Evolutionary conservation across 2,329 filamentous ascomycete species (phyloP), one percentile per base, ranked within the genome.

Genomic region (Hymenoscyphus linearis): DNA sequence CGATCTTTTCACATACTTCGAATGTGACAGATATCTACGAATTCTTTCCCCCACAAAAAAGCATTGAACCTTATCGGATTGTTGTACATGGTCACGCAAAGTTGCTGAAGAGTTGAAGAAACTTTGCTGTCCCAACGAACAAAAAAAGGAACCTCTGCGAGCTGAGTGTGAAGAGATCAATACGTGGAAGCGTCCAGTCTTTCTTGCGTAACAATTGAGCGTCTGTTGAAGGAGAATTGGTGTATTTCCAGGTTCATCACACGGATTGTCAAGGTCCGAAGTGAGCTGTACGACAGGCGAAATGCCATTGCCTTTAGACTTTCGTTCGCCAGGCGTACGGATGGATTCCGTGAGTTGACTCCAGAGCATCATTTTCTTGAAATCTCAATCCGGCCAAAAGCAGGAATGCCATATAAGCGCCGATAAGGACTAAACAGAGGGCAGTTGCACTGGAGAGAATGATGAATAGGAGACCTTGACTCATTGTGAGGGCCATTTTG

Each of bases 261-360:
- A n/a, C 56, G 27, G 34, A 22, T 34, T 22, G 52, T 26, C 12
- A 35, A 37, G 27, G 12, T 25, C 34, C 26, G 57, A 59, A n/a
- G 13, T 22, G 31, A n/a, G 47, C n/a, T 18, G 44, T 35, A 52
- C 16, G 31, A 31, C 57, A 52, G 50, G 26, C 12, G 35, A 14
- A 34, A 13, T 12, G 12, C n/a, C n/a, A n/a, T n/a, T n/a, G 18
- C 14, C 12, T 47, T 61, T 36, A 63, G 14, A 66, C 54, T 52
- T 54, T 55, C 14, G 64, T 67, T 12, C 62, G 59, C 66, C 66
- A 67, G 44, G 62, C 60, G 34, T 62, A 58, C 18, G 64, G 66
- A 58, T 67, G 66, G 4, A 60, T 2, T 57, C 65, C 62, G n/a
- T 58, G 60, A 25, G 55, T 58, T 3, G 60, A 13, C 12, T 35